Conservation (phyloP, 768 basidiomycete genomes). For the Glaciozyma martinii region DNA sequence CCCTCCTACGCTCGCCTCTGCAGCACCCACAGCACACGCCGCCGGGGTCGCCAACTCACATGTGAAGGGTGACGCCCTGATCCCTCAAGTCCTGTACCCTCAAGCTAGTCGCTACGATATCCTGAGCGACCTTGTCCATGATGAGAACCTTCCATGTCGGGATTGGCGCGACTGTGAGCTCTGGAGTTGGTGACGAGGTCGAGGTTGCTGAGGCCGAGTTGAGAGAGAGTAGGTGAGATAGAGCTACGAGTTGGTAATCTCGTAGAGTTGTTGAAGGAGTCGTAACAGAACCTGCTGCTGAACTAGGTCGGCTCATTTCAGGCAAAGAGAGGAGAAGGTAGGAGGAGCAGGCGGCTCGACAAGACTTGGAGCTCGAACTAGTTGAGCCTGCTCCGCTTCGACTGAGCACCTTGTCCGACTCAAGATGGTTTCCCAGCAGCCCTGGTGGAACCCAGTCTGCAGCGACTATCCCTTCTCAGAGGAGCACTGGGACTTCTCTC, state of each 20-base stretch:
- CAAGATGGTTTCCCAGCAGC: background rate
- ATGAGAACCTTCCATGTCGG: conserved; percentile 95
- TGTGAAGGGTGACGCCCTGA: conserved; percentile 92
- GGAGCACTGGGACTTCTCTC: conserved; percentile 11
- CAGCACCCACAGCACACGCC: background rate
- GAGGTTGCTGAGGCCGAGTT: no score
- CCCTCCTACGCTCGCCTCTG: background rate
- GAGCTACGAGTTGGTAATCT: no score
- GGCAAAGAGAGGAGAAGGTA: no score
- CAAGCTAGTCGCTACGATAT: conserved; percentile 86
- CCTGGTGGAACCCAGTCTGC: conserved; percentile 5
- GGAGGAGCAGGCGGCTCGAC: no score
- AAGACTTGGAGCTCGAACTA: no score
- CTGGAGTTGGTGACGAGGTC: no score
- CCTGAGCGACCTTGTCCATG: conserved; percentile 89
- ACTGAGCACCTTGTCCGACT: no score
- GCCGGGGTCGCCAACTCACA: conserved; percentile 55
- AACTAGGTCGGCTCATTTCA: no score
- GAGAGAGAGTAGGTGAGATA: no score
- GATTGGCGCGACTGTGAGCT: conserved; percentile 36
- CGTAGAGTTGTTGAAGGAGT: no score
- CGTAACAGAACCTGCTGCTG: no score
- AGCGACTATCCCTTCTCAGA: background rate
- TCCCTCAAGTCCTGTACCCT: conserved; percentile 94
- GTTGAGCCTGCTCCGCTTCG: no score